Evolutionary conservation across 1,139 yeast species (phyloP).

Genomic region (Chernovozyma aurita): DNA sequence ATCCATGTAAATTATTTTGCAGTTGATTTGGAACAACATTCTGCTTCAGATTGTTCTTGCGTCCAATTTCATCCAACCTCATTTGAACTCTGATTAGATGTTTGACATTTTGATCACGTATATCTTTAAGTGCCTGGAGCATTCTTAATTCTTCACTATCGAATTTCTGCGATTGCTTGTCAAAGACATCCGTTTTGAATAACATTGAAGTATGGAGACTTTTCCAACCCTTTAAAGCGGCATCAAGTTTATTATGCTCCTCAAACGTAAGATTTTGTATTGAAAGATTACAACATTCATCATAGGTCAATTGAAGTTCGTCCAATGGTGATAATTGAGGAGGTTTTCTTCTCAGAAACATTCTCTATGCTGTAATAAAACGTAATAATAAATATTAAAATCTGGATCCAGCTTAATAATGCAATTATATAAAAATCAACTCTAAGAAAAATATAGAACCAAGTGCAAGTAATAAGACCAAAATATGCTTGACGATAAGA

Average conservation of each 20-base stretch:
- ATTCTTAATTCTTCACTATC: constrained; percentile 39
- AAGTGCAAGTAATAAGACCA: too few species aligned
- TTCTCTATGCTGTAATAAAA: too few species aligned
- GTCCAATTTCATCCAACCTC: constrained; percentile 34
- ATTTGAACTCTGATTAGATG: constrained; percentile 43
- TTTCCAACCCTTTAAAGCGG: constrained; percentile 70
- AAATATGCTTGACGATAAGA: too few species aligned
- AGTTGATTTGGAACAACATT: neutral
- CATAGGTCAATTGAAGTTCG: constrained; percentile 56
- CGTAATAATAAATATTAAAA: too few species aligned
- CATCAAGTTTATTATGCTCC: constrained; percentile 47
- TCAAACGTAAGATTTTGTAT: constrained; percentile 55
- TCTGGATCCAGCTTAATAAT: too few species aligned
- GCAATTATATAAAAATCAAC: too few species aligned
- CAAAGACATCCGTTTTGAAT: constrained; percentile 52
- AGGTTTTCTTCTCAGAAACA: constrained; percentile 54
- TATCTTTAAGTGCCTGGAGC: constrained; percentile 41
- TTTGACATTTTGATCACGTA: constrained; percentile 49
- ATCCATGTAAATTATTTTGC: neutral
- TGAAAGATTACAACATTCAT: constrained; percentile 56
- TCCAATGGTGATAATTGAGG: constrained; percentile 49
- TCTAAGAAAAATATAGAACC: too few species aligned
- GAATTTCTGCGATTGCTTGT: constrained; percentile 33
- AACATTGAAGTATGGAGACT: constrained; percentile 57
- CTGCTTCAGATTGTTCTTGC: constrained; percentile 8